These are phyloP conservation scores for Cercophora samala DNA, from an alignment of 495 filamentous ascomycete species.

Conservation along the genomic window DNA sequence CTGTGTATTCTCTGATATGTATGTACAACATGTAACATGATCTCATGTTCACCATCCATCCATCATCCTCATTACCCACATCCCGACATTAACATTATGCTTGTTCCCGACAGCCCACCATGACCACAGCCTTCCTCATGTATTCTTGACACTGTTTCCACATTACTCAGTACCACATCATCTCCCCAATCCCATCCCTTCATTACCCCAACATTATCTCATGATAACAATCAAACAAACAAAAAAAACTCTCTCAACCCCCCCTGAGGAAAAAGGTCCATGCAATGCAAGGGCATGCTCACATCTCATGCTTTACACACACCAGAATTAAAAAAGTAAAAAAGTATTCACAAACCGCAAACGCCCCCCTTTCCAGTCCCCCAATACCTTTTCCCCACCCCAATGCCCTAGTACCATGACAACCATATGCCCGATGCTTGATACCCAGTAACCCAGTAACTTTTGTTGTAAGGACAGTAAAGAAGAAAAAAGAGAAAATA, in stretches of 20 bases:
- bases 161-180: neutral
- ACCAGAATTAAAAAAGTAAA: conserved; percentile 3
- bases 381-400: neutral
- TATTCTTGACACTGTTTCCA: neutral
- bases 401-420: neutral
- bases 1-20: no score
- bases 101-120: neutral
- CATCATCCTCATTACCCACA: neutral
- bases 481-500: conserved; percentile 12
- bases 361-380: neutral
- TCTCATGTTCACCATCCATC: neutral
- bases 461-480: neutral
- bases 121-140: neutral
- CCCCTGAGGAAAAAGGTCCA: neutral
- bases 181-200: neutral
- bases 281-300: neutral
- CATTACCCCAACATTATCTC: neutral
- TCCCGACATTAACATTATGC: neutral
- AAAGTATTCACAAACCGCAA: no score
- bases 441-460: neutral
- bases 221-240: neutral
- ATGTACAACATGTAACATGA: neutral
- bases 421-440: neutral
- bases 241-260: neutral
- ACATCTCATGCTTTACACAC: neutral